phyloP scores from a whole-genome alignment of 169 alveolate genomes.

The Eimeria praecox region DNA sequence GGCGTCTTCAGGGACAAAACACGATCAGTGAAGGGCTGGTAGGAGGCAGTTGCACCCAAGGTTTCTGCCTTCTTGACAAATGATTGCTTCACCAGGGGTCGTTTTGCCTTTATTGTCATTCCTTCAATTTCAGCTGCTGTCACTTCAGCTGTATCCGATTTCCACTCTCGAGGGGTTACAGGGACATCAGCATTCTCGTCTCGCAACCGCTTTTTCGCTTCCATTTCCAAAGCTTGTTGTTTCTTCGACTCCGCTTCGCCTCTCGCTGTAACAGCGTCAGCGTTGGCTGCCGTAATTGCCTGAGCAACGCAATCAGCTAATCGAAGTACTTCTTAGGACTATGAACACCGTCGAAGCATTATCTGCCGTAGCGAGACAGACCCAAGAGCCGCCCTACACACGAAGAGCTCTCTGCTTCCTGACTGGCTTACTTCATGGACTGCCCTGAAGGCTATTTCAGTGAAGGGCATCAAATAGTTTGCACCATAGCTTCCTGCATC shows the following conservation, averaged over 20 bases:
- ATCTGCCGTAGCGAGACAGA: neutral
- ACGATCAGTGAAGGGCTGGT: constrained; percentile 57
- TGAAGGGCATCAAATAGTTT: constrained; percentile 60
- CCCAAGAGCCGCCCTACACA: neutral
- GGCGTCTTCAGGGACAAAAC: constrained; percentile 32
- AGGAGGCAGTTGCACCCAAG: neutral
- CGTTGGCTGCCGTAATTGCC: constrained; percentile 40
- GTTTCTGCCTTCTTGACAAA: neutral
- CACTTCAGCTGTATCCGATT: constrained; percentile 30
- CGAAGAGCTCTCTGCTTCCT: neutral
- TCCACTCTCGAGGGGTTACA: constrained; percentile 54
- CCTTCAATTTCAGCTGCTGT: constrained; percentile 49
- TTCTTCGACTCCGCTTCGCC: constrained; percentile 2
- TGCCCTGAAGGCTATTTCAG: constrained; percentile 58
- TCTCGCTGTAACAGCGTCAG: constrained; percentile 18
- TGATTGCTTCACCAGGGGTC: constrained; percentile 21
- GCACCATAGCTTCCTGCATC: constrained; percentile 44
- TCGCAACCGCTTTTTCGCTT: constrained; percentile 20
- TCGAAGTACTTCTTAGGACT: neutral
- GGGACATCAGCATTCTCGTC: constrained; percentile 56
- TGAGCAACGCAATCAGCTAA: neutral
- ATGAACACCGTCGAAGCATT: neutral
- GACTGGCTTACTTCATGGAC: constrained; percentile 30
- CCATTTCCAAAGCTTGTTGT: constrained; percentile 14
- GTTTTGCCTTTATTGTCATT: constrained; percentile 27